These are phyloP conservation scores for Yamadazyma endophytica DNA, from an alignment of 805 yeast species.

Conservation along the genomic window DNA sequence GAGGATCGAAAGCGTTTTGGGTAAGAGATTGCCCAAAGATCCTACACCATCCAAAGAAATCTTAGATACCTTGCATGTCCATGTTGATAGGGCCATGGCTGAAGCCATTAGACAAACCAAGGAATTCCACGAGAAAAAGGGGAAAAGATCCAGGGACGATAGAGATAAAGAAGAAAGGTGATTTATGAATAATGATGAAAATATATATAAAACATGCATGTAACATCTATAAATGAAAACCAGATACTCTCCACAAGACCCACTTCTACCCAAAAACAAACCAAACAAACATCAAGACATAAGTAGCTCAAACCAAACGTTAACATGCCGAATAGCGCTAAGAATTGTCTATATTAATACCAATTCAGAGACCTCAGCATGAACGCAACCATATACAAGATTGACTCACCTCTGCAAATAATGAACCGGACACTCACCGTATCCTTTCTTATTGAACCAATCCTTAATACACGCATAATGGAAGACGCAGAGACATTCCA, in stretches of 20 bases:
- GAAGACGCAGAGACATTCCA: slow-evolving; percentile 92
- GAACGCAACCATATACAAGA: background rate
- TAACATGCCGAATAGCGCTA: no score
- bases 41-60: slow-evolving; percentile 75
- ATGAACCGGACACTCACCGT: slow-evolving; percentile 85
- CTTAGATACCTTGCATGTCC: slow-evolving; percentile 71
- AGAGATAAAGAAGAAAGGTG: slow-evolving; percentile 24
- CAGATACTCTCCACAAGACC: background rate
- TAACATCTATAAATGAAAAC: slow-evolving; percentile 1
- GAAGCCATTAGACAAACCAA: slow-evolving; percentile 82
- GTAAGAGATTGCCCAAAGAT: slow-evolving; percentile 73
- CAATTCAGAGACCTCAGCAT: no score
- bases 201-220: slow-evolving; percentile 3
- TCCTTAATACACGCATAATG: slow-evolving; percentile 87
- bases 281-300: background rate
- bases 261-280: slow-evolving; percentile 1
- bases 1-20: slow-evolving; percentile 84
- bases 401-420: slow-evolving; percentile 26
- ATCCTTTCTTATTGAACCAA: slow-evolving; percentile 87
- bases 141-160: slow-evolving; percentile 25
- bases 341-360: no score
- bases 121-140: slow-evolving; percentile 47
- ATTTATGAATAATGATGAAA: slow-evolving; percentile 4
- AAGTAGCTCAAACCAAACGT: slow-evolving; percentile 1
- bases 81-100: slow-evolving; percentile 88